phyloP scores from a whole-genome alignment of 2,329 filamentous ascomycete species.

The Aspergillus sp. region DNA sequence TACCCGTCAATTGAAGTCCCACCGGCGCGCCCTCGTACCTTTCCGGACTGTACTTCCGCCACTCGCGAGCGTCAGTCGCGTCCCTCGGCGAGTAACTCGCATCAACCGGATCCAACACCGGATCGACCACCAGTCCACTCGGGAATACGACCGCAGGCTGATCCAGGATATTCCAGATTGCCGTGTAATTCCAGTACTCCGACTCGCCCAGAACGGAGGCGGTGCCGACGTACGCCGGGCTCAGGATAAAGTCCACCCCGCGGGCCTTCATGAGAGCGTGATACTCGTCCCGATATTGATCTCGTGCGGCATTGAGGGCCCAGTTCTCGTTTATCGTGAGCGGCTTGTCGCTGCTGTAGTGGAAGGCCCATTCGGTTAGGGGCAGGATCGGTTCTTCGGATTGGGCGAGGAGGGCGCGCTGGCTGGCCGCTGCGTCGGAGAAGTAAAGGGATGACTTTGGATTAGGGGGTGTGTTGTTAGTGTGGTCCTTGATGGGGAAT shows the following conservation, averaged over 20 bases:
- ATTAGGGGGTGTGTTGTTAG: slow-evolving; percentile 23
- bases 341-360: slow-evolving; percentile 20
- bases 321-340: slow-evolving; percentile 30
- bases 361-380: slow-evolving; percentile 44
- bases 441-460: slow-evolving; percentile 46
- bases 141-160: slow-evolving; percentile 31
- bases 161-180: slow-evolving; percentile 35
- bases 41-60: slow-evolving; percentile 32
- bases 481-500: not conserved
- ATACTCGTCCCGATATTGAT: slow-evolving; percentile 32
- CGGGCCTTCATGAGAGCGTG: slow-evolving; percentile 29
- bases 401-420: slow-evolving; percentile 33
- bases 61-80: slow-evolving; percentile 31
- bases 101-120: slow-evolving; percentile 23
- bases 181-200: slow-evolving; percentile 38
- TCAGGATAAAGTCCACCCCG: slow-evolving; percentile 34
- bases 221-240: slow-evolving; percentile 27
- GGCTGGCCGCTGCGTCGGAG: slow-evolving; percentile 42
- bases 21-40: slow-evolving; percentile 47
- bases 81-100: slow-evolving; percentile 22
- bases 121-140: slow-evolving; percentile 29
- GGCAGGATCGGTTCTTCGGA: slow-evolving; percentile 48
- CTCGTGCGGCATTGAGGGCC: slow-evolving; percentile 27
- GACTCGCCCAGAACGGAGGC: slow-evolving; percentile 33
- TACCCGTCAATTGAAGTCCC: slow-evolving; percentile 52